Conservation (phyloP, 805 yeast species). For the Sungouiella blattae region DNA sequence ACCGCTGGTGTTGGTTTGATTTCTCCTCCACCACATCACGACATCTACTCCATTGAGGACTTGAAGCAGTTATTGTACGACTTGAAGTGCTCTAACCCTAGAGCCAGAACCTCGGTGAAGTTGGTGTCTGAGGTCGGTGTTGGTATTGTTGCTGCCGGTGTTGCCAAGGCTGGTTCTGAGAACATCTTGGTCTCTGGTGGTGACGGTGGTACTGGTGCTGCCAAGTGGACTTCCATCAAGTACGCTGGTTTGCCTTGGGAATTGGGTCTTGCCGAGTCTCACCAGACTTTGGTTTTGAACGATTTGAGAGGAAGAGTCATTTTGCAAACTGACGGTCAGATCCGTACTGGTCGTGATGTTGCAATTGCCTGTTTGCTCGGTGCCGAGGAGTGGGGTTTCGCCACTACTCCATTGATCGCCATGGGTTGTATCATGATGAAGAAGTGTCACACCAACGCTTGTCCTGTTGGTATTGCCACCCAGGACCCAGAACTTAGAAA, state of each 20-base stretch:
- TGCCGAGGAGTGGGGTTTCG: constrained; percentile 98
- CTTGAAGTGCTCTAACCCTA: constrained; percentile 93
- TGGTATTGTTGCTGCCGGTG: constrained; percentile 98
- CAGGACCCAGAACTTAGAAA: constrained; percentile 92
- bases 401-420: constrained; percentile 94
- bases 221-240: constrained; percentile 94
- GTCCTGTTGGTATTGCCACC: constrained; percentile 99
- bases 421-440: constrained; percentile 98
- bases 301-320: constrained; percentile 94
- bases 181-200: constrained; percentile 95
- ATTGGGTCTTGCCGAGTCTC: constrained; percentile 96
- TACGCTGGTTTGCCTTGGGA: constrained; percentile 99
- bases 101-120: constrained; percentile 95
- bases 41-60: constrained; percentile 96
- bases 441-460: constrained; percentile 85
- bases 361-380: constrained; percentile 95
- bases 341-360: constrained; percentile 94
- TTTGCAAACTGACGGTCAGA: constrained; percentile 98
- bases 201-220: constrained; percentile 99
- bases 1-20: constrained; percentile 96
- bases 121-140: constrained; percentile 98
- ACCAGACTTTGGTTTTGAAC: constrained; percentile 92
- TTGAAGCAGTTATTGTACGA: constrained; percentile 95
- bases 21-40: constrained; percentile 99
- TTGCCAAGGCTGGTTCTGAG: constrained; percentile 97